Evolutionary conservation across 495 filamentous ascomycete genomes (phyloP), one percentile per base, ranked within the genome.

Genomic region (Daldinia bambusicola): DNA sequence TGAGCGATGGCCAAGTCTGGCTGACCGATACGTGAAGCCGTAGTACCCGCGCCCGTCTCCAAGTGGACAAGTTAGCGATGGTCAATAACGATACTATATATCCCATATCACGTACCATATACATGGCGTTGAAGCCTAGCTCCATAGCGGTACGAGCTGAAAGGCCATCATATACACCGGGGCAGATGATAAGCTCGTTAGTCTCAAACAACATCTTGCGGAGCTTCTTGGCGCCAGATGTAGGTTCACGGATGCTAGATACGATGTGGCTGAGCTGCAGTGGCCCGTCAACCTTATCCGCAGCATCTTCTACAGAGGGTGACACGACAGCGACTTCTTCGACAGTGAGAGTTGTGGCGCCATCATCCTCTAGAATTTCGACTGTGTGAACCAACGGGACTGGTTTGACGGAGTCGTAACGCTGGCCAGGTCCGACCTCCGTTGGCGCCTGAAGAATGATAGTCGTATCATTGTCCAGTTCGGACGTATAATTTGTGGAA

Each of bases 121-220:
- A 91, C 55, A 92, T 72, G 16, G 80, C 84, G 55, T 91, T 84
- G 71, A 88, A 90, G 5, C 88, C 89, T 13, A 87, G 62, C 14
- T 83, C 75, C 55, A 91, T 82, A 1, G 89, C 89, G 61, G 90
- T 84, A 12, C 90, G 82, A n/a, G 90, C 88, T 7, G 87, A 88
- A 14, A 90, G 81, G 6, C 90, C 89, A 81, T 92, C 89, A 64
- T 91, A 91, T 0, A 92, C 88, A 12, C 90, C 90, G 4, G 89
- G 89, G 58, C 85, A 87, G 2, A 89, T 83, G 14, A 89, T 83
- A 32, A 84, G 53, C 43, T 78, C 70, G 6, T 74, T 38, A 12
- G 74, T 73, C 38, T 78, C 76, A 8, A 68, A 55, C 8, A 86
- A 63, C 77, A 83, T 82, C 36, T 80, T 78, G 6, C 83, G 80